Base-by-base conservation (phyloP, 2,329 filamentous ascomycete species). In the Monilinia fructicola region DNA sequence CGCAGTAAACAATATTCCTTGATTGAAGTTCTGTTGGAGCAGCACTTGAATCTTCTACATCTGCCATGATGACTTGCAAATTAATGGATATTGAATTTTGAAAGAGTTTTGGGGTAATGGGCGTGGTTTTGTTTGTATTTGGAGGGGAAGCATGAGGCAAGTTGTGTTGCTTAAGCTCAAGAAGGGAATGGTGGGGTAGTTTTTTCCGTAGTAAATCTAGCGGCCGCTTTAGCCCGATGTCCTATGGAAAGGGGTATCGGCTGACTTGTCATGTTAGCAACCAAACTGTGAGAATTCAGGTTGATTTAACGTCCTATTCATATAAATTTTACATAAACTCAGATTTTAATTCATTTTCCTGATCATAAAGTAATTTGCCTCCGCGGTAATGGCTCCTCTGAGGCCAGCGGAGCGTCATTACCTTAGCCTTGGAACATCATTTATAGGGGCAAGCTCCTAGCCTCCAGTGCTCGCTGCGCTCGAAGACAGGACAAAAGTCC, bases 1-100 rank as follows among this genome's bases (percentile, higher is more conserved):
- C 76, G 67, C 76, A 77, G 59, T 77, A 77, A 35, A 74, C 65
- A 18, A 77, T 72, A 55, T 73, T 62, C 67, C 75, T 68, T 10
- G 74, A 75, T 71, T 77, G 76, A 1, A 71, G 73, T 68, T 76
- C 76, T 44, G 69, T 48, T 40, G 71, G 68, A 10, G 55, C 69
- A 9, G 58, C 69, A 9, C 67, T 66, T 42, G 71, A 5, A 16
- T 55, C 55, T 67, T 73, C 70, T 63, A 69, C 66, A 28, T 76
- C 74, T 69, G 72, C 74, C 74, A 76, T 76, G 42, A 28, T 69
- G 50, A 48, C 31, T 11, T 63, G 26, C n/a, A 16, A n/a, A 52
- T 64, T 18, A 21, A 54, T 31, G 12, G 6, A 28, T 42, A 9
- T 23, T 42, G 38, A 5, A 7, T 18, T 12, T 40, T 14, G 9